Evolutionary conservation across 805 yeast species (phyloP).

Genomic region (Starmerella asiatica): DNA sequence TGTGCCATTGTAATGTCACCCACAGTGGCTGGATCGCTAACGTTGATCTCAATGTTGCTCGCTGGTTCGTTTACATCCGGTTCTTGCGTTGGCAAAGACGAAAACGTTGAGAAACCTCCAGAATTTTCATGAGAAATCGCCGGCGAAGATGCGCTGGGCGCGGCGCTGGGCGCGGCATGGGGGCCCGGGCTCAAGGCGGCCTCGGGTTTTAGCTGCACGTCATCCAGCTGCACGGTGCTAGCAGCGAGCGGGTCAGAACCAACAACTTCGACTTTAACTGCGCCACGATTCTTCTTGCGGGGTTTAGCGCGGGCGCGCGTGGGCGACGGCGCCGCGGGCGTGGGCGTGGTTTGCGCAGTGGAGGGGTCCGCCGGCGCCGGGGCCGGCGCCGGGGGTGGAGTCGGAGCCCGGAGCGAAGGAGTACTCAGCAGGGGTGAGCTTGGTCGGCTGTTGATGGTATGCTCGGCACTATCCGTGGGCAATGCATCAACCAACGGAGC

Average conservation of each 20-base stretch:
- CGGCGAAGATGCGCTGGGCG: not conserved
- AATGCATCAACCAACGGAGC: not conserved
- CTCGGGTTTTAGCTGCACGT: slow-evolving; percentile 4
- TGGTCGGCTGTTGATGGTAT: too few species aligned
- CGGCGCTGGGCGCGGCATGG: not conserved
- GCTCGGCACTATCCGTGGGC: not conserved
- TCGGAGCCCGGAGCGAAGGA: not conserved
- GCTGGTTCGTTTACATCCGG: not conserved
- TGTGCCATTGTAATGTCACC: slow-evolving; percentile 85
- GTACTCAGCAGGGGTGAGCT: not conserved
- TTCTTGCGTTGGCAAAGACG: not conserved
- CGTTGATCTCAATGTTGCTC: slow-evolving; percentile 13
- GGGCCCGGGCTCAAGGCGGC: not conserved
- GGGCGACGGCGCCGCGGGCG: not conserved
- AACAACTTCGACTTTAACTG: slow-evolving; percentile 8
- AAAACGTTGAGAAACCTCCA: not conserved
- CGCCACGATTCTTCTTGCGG: slow-evolving; percentile 10
- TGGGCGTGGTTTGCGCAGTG: not conserved
- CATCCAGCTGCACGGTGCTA: slow-evolving; percentile 1
- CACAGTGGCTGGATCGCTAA: slow-evolving; percentile 29
- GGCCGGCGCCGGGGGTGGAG: not conserved
- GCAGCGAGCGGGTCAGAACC: slow-evolving; percentile 14
- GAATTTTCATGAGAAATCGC: not conserved
- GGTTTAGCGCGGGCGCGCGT: slow-evolving; percentile 6
- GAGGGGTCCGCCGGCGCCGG: not conserved